Conservation (phyloP, 202 grass and related monocot species). For the Carex sylvatica region DNA sequence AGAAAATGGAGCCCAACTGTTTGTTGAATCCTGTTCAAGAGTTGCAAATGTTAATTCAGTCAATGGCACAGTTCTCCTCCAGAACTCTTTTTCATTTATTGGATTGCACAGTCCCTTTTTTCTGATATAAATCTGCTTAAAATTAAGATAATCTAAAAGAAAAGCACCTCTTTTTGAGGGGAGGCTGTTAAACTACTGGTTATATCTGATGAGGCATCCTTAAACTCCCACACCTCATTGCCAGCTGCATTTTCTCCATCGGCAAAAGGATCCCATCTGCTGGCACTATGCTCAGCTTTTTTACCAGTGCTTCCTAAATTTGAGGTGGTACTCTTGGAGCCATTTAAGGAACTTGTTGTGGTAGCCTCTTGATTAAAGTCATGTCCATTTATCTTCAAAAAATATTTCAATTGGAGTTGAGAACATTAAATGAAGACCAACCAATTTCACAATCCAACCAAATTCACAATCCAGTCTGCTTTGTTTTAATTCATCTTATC, state of each 20-base stretch:
- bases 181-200: background rate
- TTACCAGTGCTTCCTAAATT: background rate
- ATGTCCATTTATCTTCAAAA: constrained; percentile 33
- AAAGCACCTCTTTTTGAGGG: constrained; percentile 10
- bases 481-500: background rate
- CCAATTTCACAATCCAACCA: background rate
- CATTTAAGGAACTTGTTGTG: constrained; percentile 17
- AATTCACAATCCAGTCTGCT: background rate
- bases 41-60: background rate
- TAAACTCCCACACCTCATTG: constrained; percentile 23
- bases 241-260: constrained; percentile 4
- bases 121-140: background rate
- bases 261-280: constrained; percentile 1
- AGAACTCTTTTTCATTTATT: background rate
- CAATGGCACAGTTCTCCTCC: background rate
- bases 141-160: background rate
- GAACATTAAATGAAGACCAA: background rate
- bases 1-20: constrained; percentile 21
- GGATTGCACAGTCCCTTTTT: background rate
- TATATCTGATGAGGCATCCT: constrained; percentile 13
- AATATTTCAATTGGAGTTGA: constrained; percentile 16
- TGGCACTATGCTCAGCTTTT: background rate
- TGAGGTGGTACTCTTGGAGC: constrained; percentile 1
- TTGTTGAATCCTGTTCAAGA: constrained; percentile 13
- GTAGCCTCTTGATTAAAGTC: constrained; percentile 5